Percentiles rank a stretch among this genome's conserved stretches.
Evolutionary conservation across 345 rosid species (phyloP).

Genomic region (Acer yangbiense): DNA sequence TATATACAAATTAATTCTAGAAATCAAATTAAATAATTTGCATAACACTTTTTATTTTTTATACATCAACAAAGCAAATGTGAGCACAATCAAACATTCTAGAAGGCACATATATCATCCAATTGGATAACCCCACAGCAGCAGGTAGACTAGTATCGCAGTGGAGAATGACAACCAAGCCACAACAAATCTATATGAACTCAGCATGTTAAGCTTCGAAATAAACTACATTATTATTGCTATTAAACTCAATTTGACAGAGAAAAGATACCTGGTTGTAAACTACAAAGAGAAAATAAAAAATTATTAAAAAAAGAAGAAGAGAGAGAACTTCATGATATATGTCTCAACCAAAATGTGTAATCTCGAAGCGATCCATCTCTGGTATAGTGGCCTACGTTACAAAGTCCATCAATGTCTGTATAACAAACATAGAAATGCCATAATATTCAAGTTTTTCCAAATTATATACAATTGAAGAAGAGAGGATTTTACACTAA

Average conservation of each 20-base stretch:
- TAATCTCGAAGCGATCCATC: not conserved
- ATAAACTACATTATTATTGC: not conserved
- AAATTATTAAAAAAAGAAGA: no score
- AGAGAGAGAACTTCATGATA: not conserved
- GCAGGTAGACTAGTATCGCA: not conserved
- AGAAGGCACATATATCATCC: not conserved
- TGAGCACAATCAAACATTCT: not conserved
- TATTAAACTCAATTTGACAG: not conserved
- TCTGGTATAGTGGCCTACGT: not conserved
- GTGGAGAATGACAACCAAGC: not conserved
- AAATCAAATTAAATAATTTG: not conserved
- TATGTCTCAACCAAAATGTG: not conserved
- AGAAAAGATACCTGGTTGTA: not conserved
- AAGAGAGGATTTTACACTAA: not conserved
- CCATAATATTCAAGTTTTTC: not conserved
- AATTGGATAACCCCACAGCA: not conserved
- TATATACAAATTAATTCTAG: no score
- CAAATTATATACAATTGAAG: not conserved
- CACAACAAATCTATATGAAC: not conserved
- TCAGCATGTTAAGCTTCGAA: not conserved
- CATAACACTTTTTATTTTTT: not conserved
- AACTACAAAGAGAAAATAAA: not conserved
- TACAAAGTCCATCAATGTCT: not conserved
- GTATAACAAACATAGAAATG: no score
- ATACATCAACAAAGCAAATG: not conserved